A percentile compares a stretch with the other conserved stretches of the same genome.
Conservation (phyloP, 169 alveolate genomes). For the Perkinsus marinus region DNA sequence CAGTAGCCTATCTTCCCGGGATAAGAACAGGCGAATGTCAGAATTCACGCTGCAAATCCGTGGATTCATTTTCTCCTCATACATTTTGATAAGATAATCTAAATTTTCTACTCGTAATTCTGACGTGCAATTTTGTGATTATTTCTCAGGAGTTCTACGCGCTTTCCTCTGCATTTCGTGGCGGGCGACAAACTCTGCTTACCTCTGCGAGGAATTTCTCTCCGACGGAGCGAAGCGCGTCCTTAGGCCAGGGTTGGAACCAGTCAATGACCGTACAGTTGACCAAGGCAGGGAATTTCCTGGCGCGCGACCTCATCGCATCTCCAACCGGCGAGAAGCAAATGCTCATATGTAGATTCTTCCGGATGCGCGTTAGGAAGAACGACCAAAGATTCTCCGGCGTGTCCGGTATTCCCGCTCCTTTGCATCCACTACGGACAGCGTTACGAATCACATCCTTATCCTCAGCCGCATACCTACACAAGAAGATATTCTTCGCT, state of each 20-base stretch:
- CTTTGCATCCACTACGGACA: constrained; percentile 68
- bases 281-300: constrained; percentile 83
- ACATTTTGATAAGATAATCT: too few relatives aligned
- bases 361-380: constrained; percentile 76
- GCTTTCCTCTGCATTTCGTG: too few relatives aligned
- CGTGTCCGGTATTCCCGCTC: constrained; percentile 72
- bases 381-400: constrained; percentile 77
- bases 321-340: constrained; percentile 92
- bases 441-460: constrained; percentile 70
- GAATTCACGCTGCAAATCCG: too few relatives aligned
- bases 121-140: constrained; percentile 17
- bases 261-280: constrained; percentile 83
- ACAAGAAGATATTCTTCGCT: not conserved
- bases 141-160: not conserved
- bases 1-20: too few relatives aligned
- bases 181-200: too few relatives aligned
- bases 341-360: constrained; percentile 79
- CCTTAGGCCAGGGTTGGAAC: constrained; percentile 91
- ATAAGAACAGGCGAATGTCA: too few relatives aligned
- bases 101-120: too few relatives aligned
- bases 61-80: too few relatives aligned
- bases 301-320: constrained; percentile 70
- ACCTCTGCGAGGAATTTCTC: constrained; percentile 49
- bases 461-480: constrained; percentile 64
- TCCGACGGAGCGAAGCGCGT: constrained; percentile 79